Evolutionary conservation across 192 early-diverging fungal genomes (phyloP), one percentile per base, ranked within the genome.

Genomic region (Entomortierella parvispora): DNA sequence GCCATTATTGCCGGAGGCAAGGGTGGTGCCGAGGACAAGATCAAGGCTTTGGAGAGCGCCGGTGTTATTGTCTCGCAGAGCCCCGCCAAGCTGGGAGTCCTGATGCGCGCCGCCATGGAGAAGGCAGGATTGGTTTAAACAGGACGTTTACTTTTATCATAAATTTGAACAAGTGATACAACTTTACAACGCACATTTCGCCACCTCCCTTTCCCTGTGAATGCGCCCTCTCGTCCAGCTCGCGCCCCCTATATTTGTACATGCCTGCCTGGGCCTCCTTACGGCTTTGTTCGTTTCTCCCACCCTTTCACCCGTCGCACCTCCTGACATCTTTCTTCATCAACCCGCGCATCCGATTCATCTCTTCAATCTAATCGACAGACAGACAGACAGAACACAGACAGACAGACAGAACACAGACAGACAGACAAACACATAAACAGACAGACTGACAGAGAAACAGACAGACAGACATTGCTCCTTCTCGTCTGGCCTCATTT

Each of bases 1-100:
- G 98, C 97, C 79, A 99, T 99, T 76, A 98, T 99, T 77, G 89
- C 97, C 54, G 98, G 98, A 84, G 98, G 98, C 68, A 99, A 99
- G 90, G 98, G 98, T 68, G 93, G 90, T 80, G 98, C 98, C 17
- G 90, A 94, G 60, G 96, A 97, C 88, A 99, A 99, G 92, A 96
- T 99, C 78, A 88, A 87, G 83, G 97, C 98, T n/a, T 88, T 99
- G 57, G 96, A 99, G 80, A 83, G 81, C 67, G 98, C 95, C 53
- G 95, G 94, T 68, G 97, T 98, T 48, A 68, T 90, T 69, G 97
- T 99, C 25, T 93, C 95, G 62, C 88, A 92, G 76, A 94, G 92
- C 65, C 98, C 98, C 31, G 98, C 98, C 46, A 94, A 97, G 91
- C 86, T 99, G 82, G 98, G 98, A 65, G 87, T 91, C 42, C 83